Conservation (phyloP, 1,139 yeast species). For the Candida albicans region DNA sequence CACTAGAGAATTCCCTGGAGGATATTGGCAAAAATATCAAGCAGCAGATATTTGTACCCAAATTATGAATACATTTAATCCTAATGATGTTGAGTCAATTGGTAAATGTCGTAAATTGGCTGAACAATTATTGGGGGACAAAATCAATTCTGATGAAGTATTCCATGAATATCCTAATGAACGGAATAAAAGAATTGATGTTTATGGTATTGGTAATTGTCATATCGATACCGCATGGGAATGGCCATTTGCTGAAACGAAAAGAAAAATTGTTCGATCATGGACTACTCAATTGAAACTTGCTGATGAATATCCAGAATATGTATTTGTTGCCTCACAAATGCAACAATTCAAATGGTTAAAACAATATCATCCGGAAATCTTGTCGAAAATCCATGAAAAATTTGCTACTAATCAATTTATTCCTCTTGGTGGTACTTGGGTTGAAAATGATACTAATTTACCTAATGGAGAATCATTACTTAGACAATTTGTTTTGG, state of each 20-base stretch:
- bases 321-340: conserved; percentile 91
- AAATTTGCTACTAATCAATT: conserved; percentile 75
- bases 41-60: conserved; percentile 76
- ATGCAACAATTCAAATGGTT: conserved; percentile 97
- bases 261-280: conserved; percentile 85
- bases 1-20: conserved; percentile 77
- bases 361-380: conserved; percentile 77
- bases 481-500: conserved; percentile 82
- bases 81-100: conserved; percentile 48
- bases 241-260: conserved; percentile 98
- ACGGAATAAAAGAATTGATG: conserved; percentile 40
- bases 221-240: conserved; percentile 98
- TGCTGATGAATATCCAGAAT: conserved; percentile 87
- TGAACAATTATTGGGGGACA: conserved; percentile 58
- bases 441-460: conserved; percentile 98
- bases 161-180: conserved; percentile 28
- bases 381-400: conserved; percentile 60
- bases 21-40: conserved; percentile 78
- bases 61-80: conserved; percentile 81
- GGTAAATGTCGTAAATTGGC: conserved; percentile 68
- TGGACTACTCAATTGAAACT: conserved; percentile 92
- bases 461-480: conserved; percentile 91
- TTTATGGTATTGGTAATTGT: conserved; percentile 87
- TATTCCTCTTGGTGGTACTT: conserved; percentile 90
- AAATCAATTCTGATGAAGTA: conserved; percentile 65